Evolutionary conservation across 352 stramenopile species (phyloP), one percentile per base, ranked within the genome.

Genomic region (Phytophthora aleatoria): DNA sequence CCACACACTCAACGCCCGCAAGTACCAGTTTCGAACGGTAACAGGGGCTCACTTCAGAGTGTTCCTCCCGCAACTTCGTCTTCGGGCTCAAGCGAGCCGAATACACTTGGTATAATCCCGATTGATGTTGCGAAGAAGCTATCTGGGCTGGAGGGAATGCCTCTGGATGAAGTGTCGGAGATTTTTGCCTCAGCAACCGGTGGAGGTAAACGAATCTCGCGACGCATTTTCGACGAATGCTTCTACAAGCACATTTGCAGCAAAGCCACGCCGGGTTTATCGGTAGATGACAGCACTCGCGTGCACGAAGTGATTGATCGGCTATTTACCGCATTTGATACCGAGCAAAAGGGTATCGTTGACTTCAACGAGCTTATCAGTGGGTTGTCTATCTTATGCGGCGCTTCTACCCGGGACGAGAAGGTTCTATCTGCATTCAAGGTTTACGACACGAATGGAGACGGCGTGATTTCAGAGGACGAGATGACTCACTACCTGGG

Each of bases 401-500:
- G 79, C 15, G 79, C 74, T 44, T 71, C 66, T 15, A 76, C 55
- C 48, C 80, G 73, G 9, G 80, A 94, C 48, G 75, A 76, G 3
- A 95, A 91, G 33, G 79, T 94, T 16, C 61, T 83, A 36, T 81
- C 83, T 5, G 89, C 85, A 1, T 96, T 97, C 62, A 83, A 92
- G 55, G 69, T 96, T 20, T 95, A 95, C 42, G 89, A 97, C 64
- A 79, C 69, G 24, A 90, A 96, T 64, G 76, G 75, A 12, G 88
- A 96, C 49, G 90, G 90, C 2, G 74, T 92, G 35, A 94, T 97
- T 53, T 91, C 81, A 7, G 67, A 90, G 58, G 80, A 90, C 3
- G 89, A 97, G 53, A 94, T 97, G 87, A 76, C 75, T 7, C 81
- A 90, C 66, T 96, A 96, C 57, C 71, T 96, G n/a, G 74, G 77